phyloP scores from a whole-genome alignment of 1,284 basidiomycete genomes.

The Malassezia caprae region DNA sequence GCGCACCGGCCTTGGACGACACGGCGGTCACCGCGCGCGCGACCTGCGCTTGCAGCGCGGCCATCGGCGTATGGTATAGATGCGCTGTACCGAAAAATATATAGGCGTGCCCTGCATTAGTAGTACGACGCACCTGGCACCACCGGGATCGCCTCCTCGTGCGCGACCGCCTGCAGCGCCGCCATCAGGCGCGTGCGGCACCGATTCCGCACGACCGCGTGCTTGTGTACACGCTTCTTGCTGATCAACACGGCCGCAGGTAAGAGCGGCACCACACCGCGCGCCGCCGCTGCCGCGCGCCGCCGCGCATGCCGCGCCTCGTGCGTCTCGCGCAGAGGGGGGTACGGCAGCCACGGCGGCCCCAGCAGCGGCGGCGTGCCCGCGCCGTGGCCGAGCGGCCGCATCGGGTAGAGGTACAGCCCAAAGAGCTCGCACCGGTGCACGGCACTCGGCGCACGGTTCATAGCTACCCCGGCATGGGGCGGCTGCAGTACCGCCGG shows the following conservation, averaged over 20 bases:
- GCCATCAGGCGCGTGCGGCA: conserved; percentile 21
- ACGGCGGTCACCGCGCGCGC: neutral
- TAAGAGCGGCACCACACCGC: neutral
- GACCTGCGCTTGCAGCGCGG: neutral
- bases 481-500: conserved; percentile 9
- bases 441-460: neutral
- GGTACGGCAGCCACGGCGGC: conserved; percentile 17
- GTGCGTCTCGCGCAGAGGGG: conserved; percentile 8
- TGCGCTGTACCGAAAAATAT: conserved; percentile 3
- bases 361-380: conserved; percentile 4
- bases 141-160: neutral
- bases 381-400: neutral
- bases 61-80: neutral
- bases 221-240: conserved; percentile 35
- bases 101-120: conserved; percentile 7
- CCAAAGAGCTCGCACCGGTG: conserved; percentile 4
- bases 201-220: conserved; percentile 29
- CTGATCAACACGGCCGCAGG: conserved; percentile 22
- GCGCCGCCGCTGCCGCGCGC: neutral
- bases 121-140: neutral
- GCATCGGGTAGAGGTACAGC: conserved; percentile 11
- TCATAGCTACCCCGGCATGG: neutral
- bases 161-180: conserved; percentile 19
- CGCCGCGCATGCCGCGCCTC: conserved; percentile 9
- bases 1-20: neutral